Percentiles rank a stretch among this genome's conserved stretches.
These are phyloP conservation scores for Wickerhamomyces pijperi DNA, from an alignment of 805 yeast species.

Conservation along the genomic window DNA sequence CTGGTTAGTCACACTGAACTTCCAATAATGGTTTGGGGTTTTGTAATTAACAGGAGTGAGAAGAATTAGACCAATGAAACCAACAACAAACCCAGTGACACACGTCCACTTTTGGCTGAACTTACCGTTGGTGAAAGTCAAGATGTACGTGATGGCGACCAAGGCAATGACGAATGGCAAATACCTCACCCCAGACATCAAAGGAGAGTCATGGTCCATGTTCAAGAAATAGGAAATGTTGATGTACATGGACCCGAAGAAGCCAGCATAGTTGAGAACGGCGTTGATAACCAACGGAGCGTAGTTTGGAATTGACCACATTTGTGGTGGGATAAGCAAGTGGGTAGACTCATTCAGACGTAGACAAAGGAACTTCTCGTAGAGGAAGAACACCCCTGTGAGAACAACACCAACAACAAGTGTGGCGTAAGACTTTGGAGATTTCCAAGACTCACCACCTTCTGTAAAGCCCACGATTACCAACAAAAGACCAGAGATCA, in stretches of 20 bases:
- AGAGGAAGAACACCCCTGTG: slow-evolving; percentile 16
- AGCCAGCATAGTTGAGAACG: slow-evolving; percentile 11
- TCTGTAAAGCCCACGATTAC: slow-evolving; percentile 32
- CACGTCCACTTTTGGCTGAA: background rate
- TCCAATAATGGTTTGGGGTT: slow-evolving; percentile 19
- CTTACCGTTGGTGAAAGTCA: background rate
- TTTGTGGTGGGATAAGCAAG: slow-evolving; percentile 9
- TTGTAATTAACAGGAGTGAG: slow-evolving; percentile 13
- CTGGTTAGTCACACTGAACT: slow-evolving; percentile 16
- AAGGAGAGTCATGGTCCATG: slow-evolving; percentile 19
- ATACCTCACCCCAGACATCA: slow-evolving; percentile 25
- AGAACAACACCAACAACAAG: slow-evolving; percentile 25
- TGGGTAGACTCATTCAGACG: slow-evolving; percentile 8
- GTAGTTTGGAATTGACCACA: slow-evolving; percentile 16
- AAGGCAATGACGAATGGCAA: slow-evolving; percentile 24
- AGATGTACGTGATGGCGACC: slow-evolving; percentile 15
- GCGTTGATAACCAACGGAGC: slow-evolving; percentile 12
- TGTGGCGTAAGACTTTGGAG: slow-evolving; percentile 30
- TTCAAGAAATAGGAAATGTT: slow-evolving; percentile 18
- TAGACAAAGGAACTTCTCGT: slow-evolving; percentile 17
- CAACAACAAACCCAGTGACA: background rate
- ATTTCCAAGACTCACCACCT: slow-evolving; percentile 31
- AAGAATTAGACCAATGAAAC: slow-evolving; percentile 2
- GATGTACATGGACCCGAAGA: slow-evolving; percentile 12
- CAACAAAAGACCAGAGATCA: slow-evolving; percentile 26